A percentile compares a stretch with the other conserved stretches of the same genome.
Evolutionary conservation across 306 rosid species (phyloP).

Genomic region (Canavalia gladiata): DNA sequence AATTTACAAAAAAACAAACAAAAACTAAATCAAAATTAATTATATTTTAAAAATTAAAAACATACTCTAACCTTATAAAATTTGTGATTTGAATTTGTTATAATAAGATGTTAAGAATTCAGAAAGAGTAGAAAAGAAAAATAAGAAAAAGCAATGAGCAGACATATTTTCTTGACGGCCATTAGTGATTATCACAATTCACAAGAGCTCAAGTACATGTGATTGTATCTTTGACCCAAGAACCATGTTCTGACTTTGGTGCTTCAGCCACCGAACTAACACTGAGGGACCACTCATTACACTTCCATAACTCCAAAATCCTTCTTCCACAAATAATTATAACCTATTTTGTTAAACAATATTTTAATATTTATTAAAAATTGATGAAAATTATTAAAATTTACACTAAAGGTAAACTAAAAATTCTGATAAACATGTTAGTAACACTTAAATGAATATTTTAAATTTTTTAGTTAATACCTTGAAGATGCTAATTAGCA

Average conservation of each 20-base stretch:
- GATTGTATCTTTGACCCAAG: conserved; percentile 34
- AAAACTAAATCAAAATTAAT: too few species aligned
- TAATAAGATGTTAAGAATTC: neutral
- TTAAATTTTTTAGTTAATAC: too few species aligned
- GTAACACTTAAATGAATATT: too few species aligned
- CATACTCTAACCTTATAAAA: neutral
- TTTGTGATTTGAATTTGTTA: neutral
- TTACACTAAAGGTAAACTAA: too few species aligned
- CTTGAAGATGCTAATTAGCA: neutral
- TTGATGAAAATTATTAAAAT: too few species aligned
- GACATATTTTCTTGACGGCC: neutral
- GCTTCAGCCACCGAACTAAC: conserved; percentile 22
- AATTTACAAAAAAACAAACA: too few species aligned
- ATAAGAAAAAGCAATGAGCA: neutral
- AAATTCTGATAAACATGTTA: too few species aligned
- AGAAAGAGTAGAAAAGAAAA: neutral
- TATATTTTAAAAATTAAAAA: too few species aligned
- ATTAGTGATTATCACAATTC: neutral
- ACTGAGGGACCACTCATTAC: conserved; percentile 35
- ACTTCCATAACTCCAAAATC: neutral
- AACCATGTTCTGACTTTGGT: conserved; percentile 7
- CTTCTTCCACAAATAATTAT: neutral
- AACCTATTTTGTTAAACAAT: too few species aligned
- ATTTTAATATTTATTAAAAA: too few species aligned
- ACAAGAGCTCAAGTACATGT: conserved; percentile 20